phyloP scores from a whole-genome alignment of 164 flowering plant genomes.

The Sedum album region DNA sequence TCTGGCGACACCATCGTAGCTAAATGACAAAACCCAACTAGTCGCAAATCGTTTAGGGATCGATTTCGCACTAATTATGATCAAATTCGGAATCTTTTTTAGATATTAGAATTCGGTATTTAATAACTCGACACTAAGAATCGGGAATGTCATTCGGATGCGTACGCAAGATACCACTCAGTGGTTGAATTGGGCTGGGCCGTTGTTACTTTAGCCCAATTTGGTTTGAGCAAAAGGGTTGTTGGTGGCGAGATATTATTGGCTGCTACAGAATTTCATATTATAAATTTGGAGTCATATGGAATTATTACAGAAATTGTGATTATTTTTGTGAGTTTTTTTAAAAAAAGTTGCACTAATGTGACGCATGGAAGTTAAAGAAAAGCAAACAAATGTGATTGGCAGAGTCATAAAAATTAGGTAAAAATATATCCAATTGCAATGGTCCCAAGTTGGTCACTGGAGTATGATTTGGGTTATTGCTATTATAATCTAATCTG shows the following conservation, averaged over 20 bases:
- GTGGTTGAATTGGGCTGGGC: too few species aligned
- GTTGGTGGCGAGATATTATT: too few species aligned
- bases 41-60: neutral
- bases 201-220: too few species aligned
- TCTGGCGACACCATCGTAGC: constrained; percentile 52
- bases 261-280: too few species aligned
- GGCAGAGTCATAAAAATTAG: neutral
- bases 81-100: neutral
- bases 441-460: neutral
- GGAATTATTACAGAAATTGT: too few species aligned
- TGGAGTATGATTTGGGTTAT: neutral
- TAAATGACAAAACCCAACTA: neutral
- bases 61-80: neutral
- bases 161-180: too few species aligned
- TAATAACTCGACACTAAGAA: neutral
- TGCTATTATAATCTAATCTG: too few species aligned
- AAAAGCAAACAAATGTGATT: neutral
- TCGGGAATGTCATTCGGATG: neutral
- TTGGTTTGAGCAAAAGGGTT: too few species aligned
- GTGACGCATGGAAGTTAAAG: too few species aligned
- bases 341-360: too few species aligned
- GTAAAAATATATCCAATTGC: neutral
- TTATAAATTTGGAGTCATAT: too few species aligned
- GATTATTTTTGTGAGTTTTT: too few species aligned
- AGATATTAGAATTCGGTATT: neutral